A percentile compares a stretch with the other conserved stretches of the same genome.
These are phyloP conservation scores for Effrenium voratum DNA, from an alignment of 73 alveolate genomes.

Conservation along the genomic window DNA sequence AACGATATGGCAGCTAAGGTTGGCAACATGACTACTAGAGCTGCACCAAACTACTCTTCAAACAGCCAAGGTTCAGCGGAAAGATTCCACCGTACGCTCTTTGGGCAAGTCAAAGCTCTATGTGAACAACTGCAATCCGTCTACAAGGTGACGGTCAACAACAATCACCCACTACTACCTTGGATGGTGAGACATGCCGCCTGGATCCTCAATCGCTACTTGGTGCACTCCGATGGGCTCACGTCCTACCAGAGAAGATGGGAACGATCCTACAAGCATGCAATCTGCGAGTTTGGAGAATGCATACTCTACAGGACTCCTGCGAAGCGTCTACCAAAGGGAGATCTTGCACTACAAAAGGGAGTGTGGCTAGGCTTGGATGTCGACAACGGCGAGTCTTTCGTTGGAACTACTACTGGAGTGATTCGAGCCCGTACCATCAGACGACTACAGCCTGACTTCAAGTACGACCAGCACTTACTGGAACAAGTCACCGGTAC, in stretches of 20 bases:
- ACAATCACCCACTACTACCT: background rate
- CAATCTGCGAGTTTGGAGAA: slow-evolving; percentile 49
- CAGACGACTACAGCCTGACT: background rate
- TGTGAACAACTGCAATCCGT: background rate
- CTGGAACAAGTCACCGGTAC: background rate
- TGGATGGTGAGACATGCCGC: slow-evolving; percentile 20
- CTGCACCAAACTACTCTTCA: background rate
- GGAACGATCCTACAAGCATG: background rate
- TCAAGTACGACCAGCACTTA: background rate
- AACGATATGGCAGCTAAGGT: background rate
- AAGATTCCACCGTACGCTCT: background rate
- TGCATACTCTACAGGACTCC: background rate
- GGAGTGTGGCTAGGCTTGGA: background rate
- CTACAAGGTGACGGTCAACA: background rate
- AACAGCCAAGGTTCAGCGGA: background rate
- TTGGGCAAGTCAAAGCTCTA: background rate
- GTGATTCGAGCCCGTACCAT: background rate
- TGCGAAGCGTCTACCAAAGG: background rate
- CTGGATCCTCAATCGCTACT: background rate
- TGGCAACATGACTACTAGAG: background rate
- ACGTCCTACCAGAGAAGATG: slow-evolving; percentile 14
- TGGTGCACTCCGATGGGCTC: background rate
- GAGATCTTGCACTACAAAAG: background rate
- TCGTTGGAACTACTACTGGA: background rate
- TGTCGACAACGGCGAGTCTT: background rate